These are phyloP conservation scores for Pleomassaria siparia DNA, from an alignment of 2,329 filamentous ascomycete species.

Conservation along the genomic window DNA sequence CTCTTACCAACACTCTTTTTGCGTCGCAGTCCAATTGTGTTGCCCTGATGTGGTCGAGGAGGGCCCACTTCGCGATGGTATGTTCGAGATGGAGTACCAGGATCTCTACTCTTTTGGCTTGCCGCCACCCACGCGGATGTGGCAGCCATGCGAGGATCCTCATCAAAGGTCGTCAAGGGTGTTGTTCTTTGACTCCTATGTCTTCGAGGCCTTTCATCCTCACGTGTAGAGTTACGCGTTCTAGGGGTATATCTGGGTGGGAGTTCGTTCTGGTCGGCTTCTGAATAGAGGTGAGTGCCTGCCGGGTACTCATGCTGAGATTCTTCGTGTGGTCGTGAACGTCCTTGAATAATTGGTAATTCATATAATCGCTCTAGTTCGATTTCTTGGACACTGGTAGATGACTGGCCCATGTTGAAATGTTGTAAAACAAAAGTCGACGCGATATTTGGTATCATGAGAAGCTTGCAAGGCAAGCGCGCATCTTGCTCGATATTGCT, in stretches of 20 bases:
- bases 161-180: neutral
- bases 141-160: neutral
- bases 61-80: neutral
- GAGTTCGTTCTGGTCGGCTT: neutral
- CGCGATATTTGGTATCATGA: too few relatives aligned
- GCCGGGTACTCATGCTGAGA: neutral
- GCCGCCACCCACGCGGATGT: neutral
- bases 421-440: too few relatives aligned
- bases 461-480: neutral
- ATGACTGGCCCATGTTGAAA: conserved; percentile 6
- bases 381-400: conserved; percentile 3
- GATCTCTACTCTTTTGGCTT: neutral
- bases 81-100: neutral
- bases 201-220: neutral
- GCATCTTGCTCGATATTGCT: too few relatives aligned
- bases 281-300: neutral
- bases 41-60: neutral
- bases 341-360: too few relatives aligned
- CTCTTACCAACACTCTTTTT: neutral
- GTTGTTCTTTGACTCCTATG: neutral
- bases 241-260: neutral
- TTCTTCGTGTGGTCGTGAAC: too few relatives aligned
- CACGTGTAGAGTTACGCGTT: neutral
- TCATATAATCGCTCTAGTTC: too few relatives aligned
- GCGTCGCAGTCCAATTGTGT: neutral